Percentiles rank a stretch among this genome's conserved stretches.
These are phyloP conservation scores for Ilex aquifolium DNA, from an alignment of 257 asterid species.

Conservation along the genomic window DNA sequence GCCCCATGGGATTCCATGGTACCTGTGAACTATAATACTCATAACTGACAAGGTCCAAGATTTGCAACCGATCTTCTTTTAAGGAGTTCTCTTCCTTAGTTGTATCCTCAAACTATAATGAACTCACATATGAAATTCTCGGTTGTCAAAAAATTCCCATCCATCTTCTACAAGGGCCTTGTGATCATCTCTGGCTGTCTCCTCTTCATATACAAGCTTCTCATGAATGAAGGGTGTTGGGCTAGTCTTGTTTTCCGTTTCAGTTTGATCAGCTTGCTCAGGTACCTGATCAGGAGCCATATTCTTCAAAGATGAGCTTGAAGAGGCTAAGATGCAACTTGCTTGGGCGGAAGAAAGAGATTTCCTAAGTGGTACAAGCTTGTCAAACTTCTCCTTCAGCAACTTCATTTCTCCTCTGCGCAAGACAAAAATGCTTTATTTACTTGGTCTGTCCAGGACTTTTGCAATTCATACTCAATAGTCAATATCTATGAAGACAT, in stretches of 20 bases:
- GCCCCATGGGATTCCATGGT: too few species aligned
- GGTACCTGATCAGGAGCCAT: slow-evolving; percentile 26
- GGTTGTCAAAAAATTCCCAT: slow-evolving; percentile 56
- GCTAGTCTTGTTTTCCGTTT: slow-evolving; percentile 4
- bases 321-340: slow-evolving; percentile 53
- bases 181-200: slow-evolving; percentile 20
- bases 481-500: too few species aligned
- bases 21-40: too few species aligned
- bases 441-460: too few species aligned
- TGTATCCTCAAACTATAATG: background rate
- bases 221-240: slow-evolving; percentile 7
- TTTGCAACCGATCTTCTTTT: too few species aligned
- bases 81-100: too few species aligned
- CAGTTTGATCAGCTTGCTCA: slow-evolving; percentile 9
- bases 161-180: slow-evolving; percentile 44
- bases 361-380: slow-evolving; percentile 45
- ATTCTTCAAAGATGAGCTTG: slow-evolving; percentile 41
- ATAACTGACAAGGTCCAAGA: too few species aligned
- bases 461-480: too few species aligned
- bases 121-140: slow-evolving; percentile 17
- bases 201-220: slow-evolving; percentile 14
- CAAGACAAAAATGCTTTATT: background rate
- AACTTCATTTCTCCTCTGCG: slow-evolving; percentile 77
- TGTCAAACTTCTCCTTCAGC: slow-evolving; percentile 58
- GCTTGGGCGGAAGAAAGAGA: slow-evolving; percentile 49